These are phyloP conservation scores for Apiospora hydei DNA, from an alignment of 2,329 filamentous ascomycete species.

Conservation along the genomic window DNA sequence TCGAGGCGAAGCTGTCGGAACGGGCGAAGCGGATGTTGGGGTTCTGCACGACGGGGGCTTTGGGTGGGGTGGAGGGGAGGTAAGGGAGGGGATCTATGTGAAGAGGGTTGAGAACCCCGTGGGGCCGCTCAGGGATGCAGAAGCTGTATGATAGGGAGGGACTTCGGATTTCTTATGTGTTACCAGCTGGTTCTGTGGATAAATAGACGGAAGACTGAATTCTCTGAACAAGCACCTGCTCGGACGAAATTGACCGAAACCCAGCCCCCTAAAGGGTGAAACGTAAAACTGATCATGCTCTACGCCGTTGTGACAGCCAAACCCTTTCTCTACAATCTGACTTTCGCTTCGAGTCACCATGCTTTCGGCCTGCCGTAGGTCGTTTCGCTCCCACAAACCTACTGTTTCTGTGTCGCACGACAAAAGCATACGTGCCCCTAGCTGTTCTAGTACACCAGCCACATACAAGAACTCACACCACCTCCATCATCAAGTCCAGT, in stretches of 20 bases:
- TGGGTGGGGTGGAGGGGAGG: constrained; percentile 10
- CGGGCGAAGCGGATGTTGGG: constrained; percentile 35
- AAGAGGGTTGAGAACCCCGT: constrained; percentile 6
- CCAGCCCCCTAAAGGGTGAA: not conserved
- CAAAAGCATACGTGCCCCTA: not conserved
- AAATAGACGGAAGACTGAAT: not conserved
- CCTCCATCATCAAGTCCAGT: constrained; percentile 1
- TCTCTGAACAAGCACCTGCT: not conserved
- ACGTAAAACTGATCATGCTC: not conserved
- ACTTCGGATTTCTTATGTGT: not conserved
- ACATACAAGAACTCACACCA: too few relatives aligned
- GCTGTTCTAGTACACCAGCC: not conserved
- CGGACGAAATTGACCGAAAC: not conserved
- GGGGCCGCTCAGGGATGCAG: not conserved
- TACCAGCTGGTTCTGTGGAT: not conserved
- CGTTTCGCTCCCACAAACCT: not conserved
- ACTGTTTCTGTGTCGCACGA: not conserved
- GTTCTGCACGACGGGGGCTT: not conserved
- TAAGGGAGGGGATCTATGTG: not conserved
- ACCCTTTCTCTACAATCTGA: not conserved
- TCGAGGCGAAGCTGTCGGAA: constrained; percentile 38
- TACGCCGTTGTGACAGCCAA: not conserved
- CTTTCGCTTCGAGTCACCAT: not conserved
- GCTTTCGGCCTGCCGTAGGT: not conserved
- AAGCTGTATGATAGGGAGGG: not conserved